Evolutionary conservation across 2,329 filamentous ascomycete species (phyloP).

Genomic region (Fusarium piperis): DNA sequence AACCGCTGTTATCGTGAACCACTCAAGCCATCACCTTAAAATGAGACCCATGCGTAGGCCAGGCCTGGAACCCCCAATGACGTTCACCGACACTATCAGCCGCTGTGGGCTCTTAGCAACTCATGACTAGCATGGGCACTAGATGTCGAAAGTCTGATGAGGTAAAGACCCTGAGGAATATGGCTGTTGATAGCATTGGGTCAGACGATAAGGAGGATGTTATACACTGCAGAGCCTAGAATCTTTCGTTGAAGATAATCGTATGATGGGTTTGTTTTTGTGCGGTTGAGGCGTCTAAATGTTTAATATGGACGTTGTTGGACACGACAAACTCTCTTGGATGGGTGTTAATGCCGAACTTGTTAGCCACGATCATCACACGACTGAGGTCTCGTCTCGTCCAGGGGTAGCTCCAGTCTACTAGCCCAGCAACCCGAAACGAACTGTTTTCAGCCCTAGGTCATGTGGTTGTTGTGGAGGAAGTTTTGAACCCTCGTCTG

Average conservation of each 20-base stretch:
- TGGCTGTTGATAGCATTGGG: not conserved
- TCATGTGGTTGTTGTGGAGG: constrained; percentile 1
- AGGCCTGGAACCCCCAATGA: constrained; percentile 26
- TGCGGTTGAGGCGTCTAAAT: not conserved
- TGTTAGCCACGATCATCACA: not conserved
- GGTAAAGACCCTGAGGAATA: not conserved
- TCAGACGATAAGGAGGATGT: not conserved
- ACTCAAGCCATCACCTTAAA: constrained; percentile 3
- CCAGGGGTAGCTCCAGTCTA: constrained; percentile 5
- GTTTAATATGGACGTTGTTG: not conserved
- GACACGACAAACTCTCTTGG: not conserved
- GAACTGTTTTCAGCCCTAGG: not conserved
- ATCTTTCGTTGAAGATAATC: not conserved
- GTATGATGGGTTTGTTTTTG: not conserved
- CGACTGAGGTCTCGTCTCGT: not conserved
- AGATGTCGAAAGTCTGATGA: constrained; percentile 15
- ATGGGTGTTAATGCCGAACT: not conserved
- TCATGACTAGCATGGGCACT: constrained; percentile 29
- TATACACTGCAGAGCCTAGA: not conserved
- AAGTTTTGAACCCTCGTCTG: not conserved
- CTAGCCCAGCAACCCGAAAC: not conserved
- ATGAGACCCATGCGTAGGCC: constrained; percentile 1
- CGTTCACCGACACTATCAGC: constrained; percentile 18
- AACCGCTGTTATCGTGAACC: constrained; percentile 13
- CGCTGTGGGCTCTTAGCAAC: not conserved